Percentiles rank a stretch among this genome's conserved stretches.
Conservation (phyloP, 495 filamentous ascomycete genomes). For the Neurospora discreta region DNA sequence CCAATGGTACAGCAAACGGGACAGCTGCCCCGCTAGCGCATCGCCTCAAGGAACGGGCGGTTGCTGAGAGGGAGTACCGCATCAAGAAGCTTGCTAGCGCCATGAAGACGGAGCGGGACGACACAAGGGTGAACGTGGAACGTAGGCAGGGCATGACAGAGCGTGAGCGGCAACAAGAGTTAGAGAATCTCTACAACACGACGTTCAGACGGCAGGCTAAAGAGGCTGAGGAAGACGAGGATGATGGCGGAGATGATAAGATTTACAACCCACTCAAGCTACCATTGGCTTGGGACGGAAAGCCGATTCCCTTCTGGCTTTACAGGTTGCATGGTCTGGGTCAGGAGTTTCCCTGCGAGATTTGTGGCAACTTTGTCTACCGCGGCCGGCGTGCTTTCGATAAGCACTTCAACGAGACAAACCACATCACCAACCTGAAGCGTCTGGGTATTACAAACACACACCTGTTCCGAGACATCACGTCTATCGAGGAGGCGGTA, state of each 20-base stretch:
- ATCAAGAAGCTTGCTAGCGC: conserved; percentile 62
- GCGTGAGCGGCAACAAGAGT: conserved; percentile 79
- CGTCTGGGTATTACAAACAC: conserved; percentile 91
- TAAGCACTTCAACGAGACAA: conserved; percentile 92
- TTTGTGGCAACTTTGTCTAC: conserved; percentile 96
- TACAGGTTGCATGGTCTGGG: conserved; percentile 95
- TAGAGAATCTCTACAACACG: conserved; percentile 73
- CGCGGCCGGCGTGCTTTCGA: conserved; percentile 93
- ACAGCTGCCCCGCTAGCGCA: conserved; percentile 27
- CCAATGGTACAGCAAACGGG: conserved; percentile 19
- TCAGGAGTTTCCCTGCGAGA: conserved; percentile 89
- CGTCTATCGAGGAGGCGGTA: conserved; percentile 75
- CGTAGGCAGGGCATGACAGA: conserved; percentile 94
- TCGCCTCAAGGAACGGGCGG: conserved; percentile 75
- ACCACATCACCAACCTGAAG: conserved; percentile 86
- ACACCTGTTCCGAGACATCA: conserved; percentile 88
- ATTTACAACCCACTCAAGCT: conserved; percentile 96
- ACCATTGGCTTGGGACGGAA: conserved; percentile 93
- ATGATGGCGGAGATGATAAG: conserved; percentile 60
- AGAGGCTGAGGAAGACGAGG: conserved; percentile 34
- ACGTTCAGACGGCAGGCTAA: conserved; percentile 18
- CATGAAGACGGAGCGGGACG: conserved; percentile 68
- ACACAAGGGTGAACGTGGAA: conserved; percentile 87
- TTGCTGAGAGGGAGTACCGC: conserved; percentile 81
- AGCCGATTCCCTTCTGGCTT: conserved; percentile 97